A percentile compares a stretch with the other conserved stretches of the same genome.
phyloP scores from a whole-genome alignment of 805 yeast species.

The Schwanniomyces pseudopolymorphus region DNA sequence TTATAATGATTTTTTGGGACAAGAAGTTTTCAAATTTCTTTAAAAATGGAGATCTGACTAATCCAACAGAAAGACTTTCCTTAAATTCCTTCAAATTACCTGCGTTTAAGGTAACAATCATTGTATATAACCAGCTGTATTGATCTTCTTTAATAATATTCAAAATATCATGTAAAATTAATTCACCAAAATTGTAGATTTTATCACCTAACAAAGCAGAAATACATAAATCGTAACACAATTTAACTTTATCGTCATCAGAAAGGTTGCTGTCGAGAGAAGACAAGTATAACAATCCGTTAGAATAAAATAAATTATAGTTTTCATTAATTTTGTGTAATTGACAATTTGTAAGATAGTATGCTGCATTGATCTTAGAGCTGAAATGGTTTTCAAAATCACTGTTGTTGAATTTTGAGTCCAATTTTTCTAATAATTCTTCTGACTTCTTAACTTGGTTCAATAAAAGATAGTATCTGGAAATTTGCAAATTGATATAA shows the following conservation, averaged over 20 bases:
- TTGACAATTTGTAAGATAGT: conserved; percentile 76
- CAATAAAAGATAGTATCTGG: conserved; percentile 63
- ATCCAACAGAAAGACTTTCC: conserved; percentile 39
- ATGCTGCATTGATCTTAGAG: conserved; percentile 75
- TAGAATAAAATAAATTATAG: conserved; percentile 78
- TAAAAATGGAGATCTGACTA: conserved; percentile 51
- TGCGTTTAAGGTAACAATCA: conserved; percentile 68
- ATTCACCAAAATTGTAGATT: conserved; percentile 94
- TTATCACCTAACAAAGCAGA: conserved; percentile 89
- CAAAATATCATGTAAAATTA: conserved; percentile 85
- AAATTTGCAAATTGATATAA: conserved; percentile 59
- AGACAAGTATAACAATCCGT: conserved; percentile 78
- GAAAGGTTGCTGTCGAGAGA: conserved; percentile 53
- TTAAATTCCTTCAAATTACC: conserved; percentile 77
- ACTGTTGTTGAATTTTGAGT: conserved; percentile 51
- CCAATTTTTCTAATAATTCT: conserved; percentile 62
- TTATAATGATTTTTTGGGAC: conserved; percentile 86
- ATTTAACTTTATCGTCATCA: conserved; percentile 42
- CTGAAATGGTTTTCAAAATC: conserved; percentile 27
- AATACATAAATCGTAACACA: conserved; percentile 69
- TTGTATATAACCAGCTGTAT: conserved; percentile 68
- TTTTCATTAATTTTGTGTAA: conserved; percentile 73
- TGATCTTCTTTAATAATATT: conserved; percentile 44
- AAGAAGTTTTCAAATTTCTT: conserved; percentile 61
- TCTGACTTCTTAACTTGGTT: conserved; percentile 58